Percentiles rank a stretch among this genome's conserved stretches.
These are phyloP conservation scores for Farysia itapuensis DNA, from an alignment of 1,284 basidiomycete species.

Conservation along the genomic window DNA sequence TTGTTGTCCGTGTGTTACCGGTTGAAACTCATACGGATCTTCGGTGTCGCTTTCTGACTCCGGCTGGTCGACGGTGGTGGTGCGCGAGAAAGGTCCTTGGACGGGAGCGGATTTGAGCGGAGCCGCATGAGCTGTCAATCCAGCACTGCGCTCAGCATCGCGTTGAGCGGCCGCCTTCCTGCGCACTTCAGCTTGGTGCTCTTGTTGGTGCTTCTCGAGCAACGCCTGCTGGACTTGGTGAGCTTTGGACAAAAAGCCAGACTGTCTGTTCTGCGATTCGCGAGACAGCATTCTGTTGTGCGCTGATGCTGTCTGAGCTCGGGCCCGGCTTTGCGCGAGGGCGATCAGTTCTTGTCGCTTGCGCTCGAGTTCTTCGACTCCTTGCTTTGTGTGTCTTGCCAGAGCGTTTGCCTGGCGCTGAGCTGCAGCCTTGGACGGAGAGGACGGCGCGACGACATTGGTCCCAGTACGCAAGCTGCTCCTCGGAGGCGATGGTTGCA, in stretches of 20 bases:
- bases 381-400: neutral
- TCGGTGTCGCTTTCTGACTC: neutral
- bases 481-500: too few relatives aligned
- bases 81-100: constrained; percentile 13
- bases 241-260: constrained; percentile 20
- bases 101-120: neutral
- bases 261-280: constrained; percentile 4
- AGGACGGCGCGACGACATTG: neutral
- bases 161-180: too few relatives aligned
- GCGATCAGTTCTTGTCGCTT: neutral
- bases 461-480: too few relatives aligned
- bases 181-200: too few relatives aligned
- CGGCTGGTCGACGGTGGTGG: too few relatives aligned
- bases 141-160: too few relatives aligned
- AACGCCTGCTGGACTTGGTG: constrained; percentile 31
- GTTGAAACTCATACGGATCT: too few relatives aligned
- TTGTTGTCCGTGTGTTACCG: too few relatives aligned
- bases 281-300: too few relatives aligned
- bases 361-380: constrained; percentile 1
- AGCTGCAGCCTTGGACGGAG: neutral
- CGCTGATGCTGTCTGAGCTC: neutral
- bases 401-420: too few relatives aligned
- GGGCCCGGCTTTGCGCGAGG: neutral
- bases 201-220: constrained; percentile 18
- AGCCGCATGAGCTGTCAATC: too few relatives aligned